Evolutionary conservation across 345 rosid genomes (phyloP), one percentile per base, ranked within the genome.

Genomic region (Tarenaya hassleriana): DNA sequence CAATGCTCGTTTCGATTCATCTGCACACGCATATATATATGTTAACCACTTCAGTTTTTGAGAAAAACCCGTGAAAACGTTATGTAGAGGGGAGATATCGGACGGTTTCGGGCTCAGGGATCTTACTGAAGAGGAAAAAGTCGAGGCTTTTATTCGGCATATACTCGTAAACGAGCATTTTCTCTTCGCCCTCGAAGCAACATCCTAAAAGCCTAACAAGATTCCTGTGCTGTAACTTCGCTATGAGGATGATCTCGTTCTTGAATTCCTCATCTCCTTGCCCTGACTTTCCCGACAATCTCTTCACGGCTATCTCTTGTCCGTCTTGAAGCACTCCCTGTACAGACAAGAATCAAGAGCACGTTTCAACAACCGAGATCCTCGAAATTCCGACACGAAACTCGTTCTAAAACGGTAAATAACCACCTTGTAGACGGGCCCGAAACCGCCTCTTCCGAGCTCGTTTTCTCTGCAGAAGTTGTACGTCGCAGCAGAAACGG

Each of bases 181-280:
- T 90, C 56, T 90, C 97, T 0, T 69, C 83, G 55, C 7, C 65
- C 19, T 81, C 88, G 8, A 76, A 34, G 68, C 88, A 83, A 57
- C 81, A 89, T 8, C 85, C 90, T 4, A 86, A 61, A 51, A 86
- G 72, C 1, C 86, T 76, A 13, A 89, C 94, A 9, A 89, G 84
- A 63, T 89, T 89, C 61, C 82, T 70, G 33, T 86, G 95, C 16
- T 86, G 95, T 52, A 89, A 83, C 79, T 74, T 79, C 8, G 95
- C 95, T 24, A 89, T 89, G 34, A 89, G 47, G 15, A 15, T 78
- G 5, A 89, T 81, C 75, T 89, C 97, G 42, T 81, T 89, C 78
- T 77, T 81, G 79, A 89, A 89, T 69, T 86, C 95, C 59, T 75
- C 80, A 1, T 9, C 37, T n/a, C 97, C 95, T 62, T 84, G 97